These are phyloP conservation scores for Leccinum truebloodii DNA, from an alignment of 768 basidiomycete species.

Conservation along the genomic window DNA sequence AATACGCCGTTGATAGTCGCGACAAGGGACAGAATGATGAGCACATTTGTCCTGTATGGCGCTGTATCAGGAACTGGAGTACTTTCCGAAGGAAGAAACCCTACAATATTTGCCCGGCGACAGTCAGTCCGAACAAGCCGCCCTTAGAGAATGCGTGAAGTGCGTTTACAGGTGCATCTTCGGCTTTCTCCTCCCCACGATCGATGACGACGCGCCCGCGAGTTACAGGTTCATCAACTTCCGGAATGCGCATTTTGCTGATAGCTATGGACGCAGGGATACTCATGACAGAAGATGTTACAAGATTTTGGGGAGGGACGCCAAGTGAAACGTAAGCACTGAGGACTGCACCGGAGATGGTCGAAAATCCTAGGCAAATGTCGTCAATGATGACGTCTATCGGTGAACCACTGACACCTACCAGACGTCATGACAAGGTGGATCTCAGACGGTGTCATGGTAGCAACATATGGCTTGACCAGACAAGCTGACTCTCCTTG, in stretches of 20 bases:
- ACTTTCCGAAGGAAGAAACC: conserved; percentile 21
- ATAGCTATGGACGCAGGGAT: conserved; percentile 95
- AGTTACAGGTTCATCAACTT: conserved; percentile 83
- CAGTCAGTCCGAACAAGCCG: conserved; percentile 79
- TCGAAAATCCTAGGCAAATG: conserved; percentile 63
- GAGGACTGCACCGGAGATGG: conserved; percentile 89
- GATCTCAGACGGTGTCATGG: conserved; percentile 86
- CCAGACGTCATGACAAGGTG: conserved; percentile 88
- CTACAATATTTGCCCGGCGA: conserved; percentile 86
- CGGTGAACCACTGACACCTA: conserved; percentile 16
- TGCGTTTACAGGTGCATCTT: conserved; percentile 67
- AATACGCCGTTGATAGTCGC: conserved; percentile 80
- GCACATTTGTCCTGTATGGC: conserved; percentile 65
- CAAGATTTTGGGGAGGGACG: conserved; percentile 74
- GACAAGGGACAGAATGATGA: conserved; percentile 83
- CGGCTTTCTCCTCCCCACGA: conserved; percentile 61
- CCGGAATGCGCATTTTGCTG: conserved; percentile 84
- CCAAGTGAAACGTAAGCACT: conserved; percentile 79
- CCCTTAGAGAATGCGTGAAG: conserved; percentile 89
- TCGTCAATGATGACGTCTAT: conserved; percentile 6
- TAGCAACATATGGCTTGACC: conserved; percentile 79
- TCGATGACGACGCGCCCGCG: conserved; percentile 80
- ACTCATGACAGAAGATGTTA: conserved; percentile 92
- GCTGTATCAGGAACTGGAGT: conserved; percentile 10
- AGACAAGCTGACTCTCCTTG: conserved; percentile 89